Evolutionary conservation across 2,329 filamentous ascomycete species (phyloP), one percentile per base, ranked within the genome.

Genomic region (Aspergillus fijiensis): DNA sequence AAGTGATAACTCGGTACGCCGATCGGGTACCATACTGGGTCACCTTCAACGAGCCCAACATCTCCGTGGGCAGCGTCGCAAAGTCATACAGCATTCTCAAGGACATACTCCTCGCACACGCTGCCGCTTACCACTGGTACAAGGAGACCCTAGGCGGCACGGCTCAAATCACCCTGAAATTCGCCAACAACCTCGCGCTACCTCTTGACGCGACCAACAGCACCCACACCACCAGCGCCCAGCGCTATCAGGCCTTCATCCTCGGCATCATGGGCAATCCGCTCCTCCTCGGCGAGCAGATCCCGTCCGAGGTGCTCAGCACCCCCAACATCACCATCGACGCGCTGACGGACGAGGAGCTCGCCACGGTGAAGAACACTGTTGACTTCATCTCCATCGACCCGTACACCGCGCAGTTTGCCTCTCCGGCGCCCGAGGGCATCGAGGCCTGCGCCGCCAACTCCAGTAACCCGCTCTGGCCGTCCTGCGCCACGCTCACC

Each of bases 191-290:
- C 64, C 84, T 84, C 58, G 82, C 77, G 5, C 77, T 84, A 3
- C 81, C 83, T 0, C 74, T 72, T 0, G 70, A 83, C 27, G 66
- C 71, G 0, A 12, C 52, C 3, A 60, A 58, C 49, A 27, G 56
- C 23, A 96, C 90, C 55, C 86, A 97, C 70, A 82, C 96, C 74
- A 85, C 92, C 55, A 91, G 90, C 63, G 96, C 92, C 31, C 85
- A 97, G 39, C 84, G 94, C 67, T 98, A 95, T 82, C 83, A 86
- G 67, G 92, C 94, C 49, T 96, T 96, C 85, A 48, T 59, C 52
- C 65, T 76, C 42, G 80, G 76, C 0, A 76, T 76, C 64, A 81
- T 81, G 62, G 75, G 72, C 2, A 74, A 80, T 42, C 79, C 80
- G 0, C 72, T 79, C 11, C 81, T 76, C 63, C 67, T 80, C 2